Conservation (phyloP, 257 asterid genomes). For the Lycium barbarum region DNA sequence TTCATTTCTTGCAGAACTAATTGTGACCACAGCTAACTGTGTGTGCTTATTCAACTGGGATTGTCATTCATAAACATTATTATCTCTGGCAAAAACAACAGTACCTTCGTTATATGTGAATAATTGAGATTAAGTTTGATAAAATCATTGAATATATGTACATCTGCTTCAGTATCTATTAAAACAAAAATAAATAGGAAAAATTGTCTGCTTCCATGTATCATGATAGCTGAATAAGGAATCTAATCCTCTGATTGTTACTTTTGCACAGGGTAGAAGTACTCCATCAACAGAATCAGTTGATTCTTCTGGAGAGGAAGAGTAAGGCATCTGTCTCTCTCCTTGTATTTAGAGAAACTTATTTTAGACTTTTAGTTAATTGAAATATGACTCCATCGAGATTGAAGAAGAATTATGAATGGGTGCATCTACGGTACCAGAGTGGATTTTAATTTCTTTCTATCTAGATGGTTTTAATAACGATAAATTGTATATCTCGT, state of each 20-base stretch:
- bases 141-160: not conserved
- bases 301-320: slow-evolving; percentile 98
- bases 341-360: slow-evolving; percentile 12
- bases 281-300: slow-evolving; percentile 78
- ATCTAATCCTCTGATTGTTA: slow-evolving; percentile 35
- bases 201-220: slow-evolving; percentile 1
- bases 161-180: not conserved
- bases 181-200: not conserved
- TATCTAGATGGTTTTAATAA: not conserved
- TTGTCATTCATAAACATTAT: slow-evolving; percentile 1
- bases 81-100: not conserved
- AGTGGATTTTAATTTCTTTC: not conserved
- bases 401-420: not conserved
- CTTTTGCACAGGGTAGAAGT: slow-evolving; percentile 64
- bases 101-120: not conserved
- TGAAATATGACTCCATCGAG: not conserved
- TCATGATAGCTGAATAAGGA: not conserved
- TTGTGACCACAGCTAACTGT: not conserved
- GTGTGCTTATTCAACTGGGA: not conserved
- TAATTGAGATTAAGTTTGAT: not conserved
- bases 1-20: not conserved
- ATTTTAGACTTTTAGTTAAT: not conserved
- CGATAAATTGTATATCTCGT: not conserved
- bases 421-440: not conserved
- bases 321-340: slow-evolving; percentile 57